Evolutionary conservation across 73 alveolate genomes (phyloP).

Genomic region (Blepharisma stoltei): DNA sequence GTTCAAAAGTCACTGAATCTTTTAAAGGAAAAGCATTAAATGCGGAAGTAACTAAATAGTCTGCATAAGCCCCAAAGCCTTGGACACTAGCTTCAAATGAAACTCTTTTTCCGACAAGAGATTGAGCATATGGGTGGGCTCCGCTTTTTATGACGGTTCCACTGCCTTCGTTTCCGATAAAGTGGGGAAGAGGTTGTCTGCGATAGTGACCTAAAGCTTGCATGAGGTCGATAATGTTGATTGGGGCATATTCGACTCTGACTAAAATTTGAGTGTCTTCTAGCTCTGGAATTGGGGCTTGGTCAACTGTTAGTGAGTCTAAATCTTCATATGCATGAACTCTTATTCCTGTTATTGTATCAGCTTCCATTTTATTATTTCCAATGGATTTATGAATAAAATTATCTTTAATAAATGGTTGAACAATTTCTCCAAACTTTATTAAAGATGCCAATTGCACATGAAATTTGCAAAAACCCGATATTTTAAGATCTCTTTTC

Average conservation of each 20-base stretch:
- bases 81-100: constrained; percentile 33
- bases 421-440: no score
- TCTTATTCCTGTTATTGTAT: no score
- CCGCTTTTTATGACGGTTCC: constrained; percentile 74
- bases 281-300: constrained; percentile 50
- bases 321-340: constrained; percentile 11
- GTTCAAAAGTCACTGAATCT: constrained; percentile 45
- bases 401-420: no score
- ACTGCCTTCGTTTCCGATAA: constrained; percentile 78
- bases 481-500: no score
- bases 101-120: constrained; percentile 64
- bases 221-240: constrained; percentile 55
- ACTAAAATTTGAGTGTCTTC: constrained; percentile 49
- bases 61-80: constrained; percentile 58
- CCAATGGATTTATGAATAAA: no score
- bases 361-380: no score
- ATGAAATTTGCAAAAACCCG: no score
- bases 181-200: constrained; percentile 45
- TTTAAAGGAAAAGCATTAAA: constrained; percentile 48
- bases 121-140: constrained; percentile 62
- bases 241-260: constrained; percentile 47
- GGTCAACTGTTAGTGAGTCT: not conserved
- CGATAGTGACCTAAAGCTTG: constrained; percentile 45
- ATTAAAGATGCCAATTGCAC: no score
- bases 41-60: constrained; percentile 61